Evolutionary conservation across 2,329 filamentous ascomycete species (phyloP), one percentile per base, ranked within the genome.

Genomic region (Hypomyces perniciosus): DNA sequence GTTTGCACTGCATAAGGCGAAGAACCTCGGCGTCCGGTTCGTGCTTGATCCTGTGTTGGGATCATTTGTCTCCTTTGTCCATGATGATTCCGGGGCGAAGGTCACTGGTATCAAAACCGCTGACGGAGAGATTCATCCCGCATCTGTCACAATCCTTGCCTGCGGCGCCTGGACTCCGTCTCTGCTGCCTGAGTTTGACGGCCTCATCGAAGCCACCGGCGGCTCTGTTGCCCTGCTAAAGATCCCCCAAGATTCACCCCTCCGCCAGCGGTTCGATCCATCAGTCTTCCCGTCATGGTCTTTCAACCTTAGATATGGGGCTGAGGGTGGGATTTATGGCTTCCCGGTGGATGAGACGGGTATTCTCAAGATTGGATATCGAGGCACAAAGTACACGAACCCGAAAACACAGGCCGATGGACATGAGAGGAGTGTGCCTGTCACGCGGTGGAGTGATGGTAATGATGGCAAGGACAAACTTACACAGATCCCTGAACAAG

Each of bases 381-480:
- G 77, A 1, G 74, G 72, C 1, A 75, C 68, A 0, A 80, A 80
- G 59, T 77, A 68, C 56, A 75, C 74, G 2, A 76, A 78, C 52
- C 72, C 70, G 0, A 53, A 64, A 26, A 13, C 46, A 0, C 68
- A 71, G 29, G n/a, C 51, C 0, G 68, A 73, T 45, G 68, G 70
- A 3, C 54, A 52, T 1, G 63, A 66, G 31, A 61, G 71, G 8
- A 74, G 71, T 50, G 61, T 68, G 1, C 72, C 72, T 2, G 56
- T 67, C 6, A 75, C 72, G 0, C 55, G 65, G 6, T 75, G 67
- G 62, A 66, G 59, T 0, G 10, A 30, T 13, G 37, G 6, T 8
- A 28, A 12, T 3, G n/a, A n/a, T 37, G 3, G 9, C 38, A 9
- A 20, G 12, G 9, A 2, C 34, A 46, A 38, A 26, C n/a, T 10